Percentiles rank a stretch among this genome's conserved stretches.
These are phyloP conservation scores for Phaeoacremonium minimum DNA, from an alignment of 2,329 filamentous ascomycete genomes.

Conservation along the genomic window DNA sequence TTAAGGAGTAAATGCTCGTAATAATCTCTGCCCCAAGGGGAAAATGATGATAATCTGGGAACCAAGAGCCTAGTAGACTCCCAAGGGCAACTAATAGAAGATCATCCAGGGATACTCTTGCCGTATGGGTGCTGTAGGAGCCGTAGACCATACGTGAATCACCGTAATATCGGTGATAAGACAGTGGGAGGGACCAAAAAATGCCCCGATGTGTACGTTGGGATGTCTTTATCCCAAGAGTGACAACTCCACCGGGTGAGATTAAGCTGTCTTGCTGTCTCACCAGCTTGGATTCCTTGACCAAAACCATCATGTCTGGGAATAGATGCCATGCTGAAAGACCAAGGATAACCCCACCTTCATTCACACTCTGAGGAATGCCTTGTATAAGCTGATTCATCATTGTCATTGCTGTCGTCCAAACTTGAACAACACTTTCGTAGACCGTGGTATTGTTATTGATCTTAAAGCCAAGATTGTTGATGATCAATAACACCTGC, in stretches of 20 bases:
- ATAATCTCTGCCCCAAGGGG: too few species aligned
- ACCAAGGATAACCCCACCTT: slow-evolving; percentile 2
- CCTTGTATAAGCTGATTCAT: slow-evolving; percentile 5
- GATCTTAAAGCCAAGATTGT: slow-evolving; percentile 8
- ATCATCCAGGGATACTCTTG: too few species aligned
- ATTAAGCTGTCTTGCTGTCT: not conserved
- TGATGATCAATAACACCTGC: slow-evolving; percentile 16
- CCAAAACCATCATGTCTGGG: slow-evolving; percentile 4
- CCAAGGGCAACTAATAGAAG: too few species aligned
- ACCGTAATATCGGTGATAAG: not conserved
- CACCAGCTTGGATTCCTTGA: not conserved
- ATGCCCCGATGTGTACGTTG: not conserved
- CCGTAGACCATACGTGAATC: too few species aligned
- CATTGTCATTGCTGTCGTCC: slow-evolving; percentile 1
- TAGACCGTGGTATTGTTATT: not conserved
- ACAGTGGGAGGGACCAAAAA: not conserved
- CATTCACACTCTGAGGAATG: slow-evolving; percentile 1
- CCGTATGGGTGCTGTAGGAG: too few species aligned
- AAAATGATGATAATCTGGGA: too few species aligned
- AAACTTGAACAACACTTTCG: slow-evolving; percentile 3
- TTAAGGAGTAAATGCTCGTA: too few species aligned
- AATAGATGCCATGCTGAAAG: slow-evolving; percentile 7
- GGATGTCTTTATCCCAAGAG: too few species aligned
- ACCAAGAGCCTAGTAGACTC: too few species aligned
- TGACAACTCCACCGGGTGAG: not conserved